Percentiles rank a stretch among this genome's conserved stretches.
These are phyloP conservation scores for Takashimella koratensis DNA, from an alignment of 1,284 basidiomycete genomes.

Conservation along the genomic window DNA sequence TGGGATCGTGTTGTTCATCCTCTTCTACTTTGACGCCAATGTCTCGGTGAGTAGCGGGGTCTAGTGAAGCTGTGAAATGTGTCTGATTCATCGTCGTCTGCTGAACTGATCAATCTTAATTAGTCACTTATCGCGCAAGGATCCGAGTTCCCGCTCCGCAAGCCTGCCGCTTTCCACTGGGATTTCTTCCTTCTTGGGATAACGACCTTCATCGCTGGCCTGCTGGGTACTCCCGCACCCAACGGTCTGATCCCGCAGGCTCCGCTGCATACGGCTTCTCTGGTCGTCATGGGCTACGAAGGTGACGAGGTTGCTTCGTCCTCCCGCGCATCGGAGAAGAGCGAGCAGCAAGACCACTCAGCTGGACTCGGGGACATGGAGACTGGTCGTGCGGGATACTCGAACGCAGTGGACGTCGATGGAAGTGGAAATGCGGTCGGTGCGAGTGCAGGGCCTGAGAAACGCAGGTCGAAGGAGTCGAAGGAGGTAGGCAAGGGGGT, in stretches of 20 bases:
- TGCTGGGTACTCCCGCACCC: constrained; percentile 87
- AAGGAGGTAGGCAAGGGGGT: neutral
- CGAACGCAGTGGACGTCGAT: constrained; percentile 1
- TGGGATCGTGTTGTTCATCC: constrained; percentile 52
- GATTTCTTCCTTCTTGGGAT: constrained; percentile 76
- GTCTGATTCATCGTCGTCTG: too few species aligned
- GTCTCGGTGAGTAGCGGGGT: constrained; percentile 39
- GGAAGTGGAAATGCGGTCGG: too few species aligned
- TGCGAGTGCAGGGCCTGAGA: too few species aligned
- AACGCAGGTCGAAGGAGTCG: neutral
- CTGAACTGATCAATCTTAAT: too few species aligned
- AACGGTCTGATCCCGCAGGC: constrained; percentile 94
- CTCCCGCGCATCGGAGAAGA: constrained; percentile 22
- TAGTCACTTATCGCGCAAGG: constrained; percentile 91
- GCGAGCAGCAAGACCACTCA: neutral
- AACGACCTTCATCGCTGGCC: constrained; percentile 85
- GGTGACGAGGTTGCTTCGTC: constrained; percentile 50
- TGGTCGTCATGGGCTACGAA: constrained; percentile 68
- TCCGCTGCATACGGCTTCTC: constrained; percentile 84
- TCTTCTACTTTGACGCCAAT: constrained; percentile 53
- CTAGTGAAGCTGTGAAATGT: constrained; percentile 49
- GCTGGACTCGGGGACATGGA: constrained; percentile 6
- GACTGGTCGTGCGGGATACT: constrained; percentile 19
- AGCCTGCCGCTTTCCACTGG: constrained; percentile 91
- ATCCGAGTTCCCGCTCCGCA: constrained; percentile 80